Percentiles rank a stretch among this genome's conserved stretches.
Evolutionary conservation across 345 rosid genomes (phyloP).

Genomic region (Fremontodendron californicum): DNA sequence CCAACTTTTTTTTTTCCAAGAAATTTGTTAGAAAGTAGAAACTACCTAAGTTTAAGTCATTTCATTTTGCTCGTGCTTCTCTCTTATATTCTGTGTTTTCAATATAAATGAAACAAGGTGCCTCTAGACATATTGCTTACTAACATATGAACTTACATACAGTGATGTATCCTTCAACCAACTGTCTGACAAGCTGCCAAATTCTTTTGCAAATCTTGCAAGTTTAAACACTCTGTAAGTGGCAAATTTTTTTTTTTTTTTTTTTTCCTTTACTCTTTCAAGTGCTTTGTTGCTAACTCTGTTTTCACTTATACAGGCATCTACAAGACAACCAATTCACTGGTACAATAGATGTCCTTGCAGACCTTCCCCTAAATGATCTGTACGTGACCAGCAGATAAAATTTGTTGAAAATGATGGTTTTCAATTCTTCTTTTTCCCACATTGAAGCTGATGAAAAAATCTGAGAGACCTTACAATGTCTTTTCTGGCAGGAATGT

Average conservation of each 20-base stretch:
- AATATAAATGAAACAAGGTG: background rate
- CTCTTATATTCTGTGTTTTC: background rate
- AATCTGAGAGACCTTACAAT: background rate
- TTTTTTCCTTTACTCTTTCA: background rate
- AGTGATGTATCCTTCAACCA: conserved; percentile 82
- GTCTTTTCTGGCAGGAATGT: conserved; percentile 52
- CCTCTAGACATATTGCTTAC: background rate
- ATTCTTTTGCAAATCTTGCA: conserved; percentile 56
- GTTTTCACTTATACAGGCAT: conserved; percentile 39
- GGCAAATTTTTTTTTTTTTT: background rate
- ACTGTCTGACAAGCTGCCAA: conserved; percentile 69
- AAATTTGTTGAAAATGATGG: background rate
- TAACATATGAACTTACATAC: conserved; percentile 28
- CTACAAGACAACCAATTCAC: conserved; percentile 72
- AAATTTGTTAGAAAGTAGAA: background rate
- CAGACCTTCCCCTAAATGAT: conserved; percentile 65
- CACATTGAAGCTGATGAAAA: background rate
- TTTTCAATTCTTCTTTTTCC: background rate
- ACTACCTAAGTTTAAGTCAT: background rate
- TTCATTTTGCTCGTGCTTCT: background rate
- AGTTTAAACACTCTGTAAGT: conserved; percentile 62
- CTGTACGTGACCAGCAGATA: conserved; percentile 45
- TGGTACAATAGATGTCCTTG: conserved; percentile 65
- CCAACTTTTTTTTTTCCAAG: background rate
- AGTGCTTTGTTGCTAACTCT: conserved; percentile 7